phyloP scores from a whole-genome alignment of 257 asterid genomes.

The Mentha longifolia region DNA sequence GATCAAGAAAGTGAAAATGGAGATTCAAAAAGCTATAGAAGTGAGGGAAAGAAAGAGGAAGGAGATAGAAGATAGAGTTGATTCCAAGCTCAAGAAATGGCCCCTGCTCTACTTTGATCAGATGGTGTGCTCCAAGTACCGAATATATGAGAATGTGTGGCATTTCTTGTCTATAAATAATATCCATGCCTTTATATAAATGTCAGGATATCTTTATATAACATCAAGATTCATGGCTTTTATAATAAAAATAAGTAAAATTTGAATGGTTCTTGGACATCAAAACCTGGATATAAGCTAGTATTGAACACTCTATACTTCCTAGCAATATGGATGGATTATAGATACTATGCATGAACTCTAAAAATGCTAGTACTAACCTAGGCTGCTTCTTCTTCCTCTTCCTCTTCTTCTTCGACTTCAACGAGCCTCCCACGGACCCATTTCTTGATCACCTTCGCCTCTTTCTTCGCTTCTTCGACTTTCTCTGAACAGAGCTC shows the following conservation, averaged over 20 bases:
- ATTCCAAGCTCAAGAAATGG: constrained; percentile 58
- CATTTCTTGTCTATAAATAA: background rate
- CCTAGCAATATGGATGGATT: constrained; percentile 31
- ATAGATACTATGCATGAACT: constrained; percentile 18
- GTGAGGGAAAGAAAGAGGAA: constrained; percentile 46
- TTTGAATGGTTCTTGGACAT: constrained; percentile 20
- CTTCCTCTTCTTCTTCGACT: constrained; percentile 55
- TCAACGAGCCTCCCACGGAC: constrained; percentile 86
- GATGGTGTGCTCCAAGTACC: constrained; percentile 25
- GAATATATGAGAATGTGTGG: background rate
- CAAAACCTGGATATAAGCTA: constrained; percentile 38
- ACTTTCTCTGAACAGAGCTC: constrained; percentile 25
- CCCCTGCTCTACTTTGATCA: constrained; percentile 40
- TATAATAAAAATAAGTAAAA: constrained; percentile 10
- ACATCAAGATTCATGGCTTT: background rate
- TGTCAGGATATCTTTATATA: too few species aligned
- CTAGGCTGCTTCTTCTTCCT: constrained; percentile 52
- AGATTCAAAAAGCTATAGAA: constrained; percentile 33
- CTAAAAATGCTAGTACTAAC: constrained; percentile 38
- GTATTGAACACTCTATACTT: constrained; percentile 38
- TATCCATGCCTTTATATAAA: background rate
- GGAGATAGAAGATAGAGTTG: constrained; percentile 49
- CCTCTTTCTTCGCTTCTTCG: constrained; percentile 22
- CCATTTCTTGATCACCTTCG: constrained; percentile 65
- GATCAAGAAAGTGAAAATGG: constrained; percentile 45